Evolutionary conservation across 1,284 basidiomycete species (phyloP).

Genomic region (Leccinum laetum): DNA sequence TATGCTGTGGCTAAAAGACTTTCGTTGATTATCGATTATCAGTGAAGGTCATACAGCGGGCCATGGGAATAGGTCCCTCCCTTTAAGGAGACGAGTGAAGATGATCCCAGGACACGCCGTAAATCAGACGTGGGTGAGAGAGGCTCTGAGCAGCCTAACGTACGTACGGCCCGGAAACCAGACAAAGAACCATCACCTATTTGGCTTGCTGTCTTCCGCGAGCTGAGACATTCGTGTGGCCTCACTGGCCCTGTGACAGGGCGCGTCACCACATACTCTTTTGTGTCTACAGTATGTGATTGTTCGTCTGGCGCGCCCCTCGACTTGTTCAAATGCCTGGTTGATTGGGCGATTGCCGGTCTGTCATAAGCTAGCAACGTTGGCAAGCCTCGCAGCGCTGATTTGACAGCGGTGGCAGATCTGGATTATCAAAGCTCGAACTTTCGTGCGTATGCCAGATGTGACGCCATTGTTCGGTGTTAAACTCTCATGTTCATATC

Average conservation of each 20-base stretch:
- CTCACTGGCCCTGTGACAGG: not conserved
- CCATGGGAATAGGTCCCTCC: no score
- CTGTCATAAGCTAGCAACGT: not conserved
- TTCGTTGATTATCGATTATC: no score
- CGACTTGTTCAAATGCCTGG: constrained; percentile 2
- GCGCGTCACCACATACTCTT: not conserved
- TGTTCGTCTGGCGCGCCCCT: constrained; percentile 1
- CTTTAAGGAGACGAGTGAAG: no score
- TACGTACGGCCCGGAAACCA: no score
- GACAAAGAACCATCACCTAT: not conserved
- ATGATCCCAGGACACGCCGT: no score
- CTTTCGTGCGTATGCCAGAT: constrained; percentile 2
- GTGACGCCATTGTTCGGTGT: constrained; percentile 17
- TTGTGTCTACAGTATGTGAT: constrained; percentile 4
- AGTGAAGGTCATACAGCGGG: no score
- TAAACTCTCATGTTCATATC: constrained; percentile 16
- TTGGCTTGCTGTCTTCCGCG: constrained; percentile 8
- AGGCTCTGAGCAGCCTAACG: no score
- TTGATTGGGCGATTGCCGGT: constrained; percentile 12
- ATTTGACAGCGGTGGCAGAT: constrained; percentile 8
- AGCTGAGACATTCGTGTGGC: constrained; percentile 5
- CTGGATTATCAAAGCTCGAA: constrained; percentile 2
- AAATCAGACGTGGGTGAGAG: no score
- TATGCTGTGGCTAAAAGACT: no score
- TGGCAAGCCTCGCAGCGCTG: not conserved